Base-by-base conservation (phyloP, 2,329 filamentous ascomycete genomes). In the Xylariaceae sp. region DNA sequence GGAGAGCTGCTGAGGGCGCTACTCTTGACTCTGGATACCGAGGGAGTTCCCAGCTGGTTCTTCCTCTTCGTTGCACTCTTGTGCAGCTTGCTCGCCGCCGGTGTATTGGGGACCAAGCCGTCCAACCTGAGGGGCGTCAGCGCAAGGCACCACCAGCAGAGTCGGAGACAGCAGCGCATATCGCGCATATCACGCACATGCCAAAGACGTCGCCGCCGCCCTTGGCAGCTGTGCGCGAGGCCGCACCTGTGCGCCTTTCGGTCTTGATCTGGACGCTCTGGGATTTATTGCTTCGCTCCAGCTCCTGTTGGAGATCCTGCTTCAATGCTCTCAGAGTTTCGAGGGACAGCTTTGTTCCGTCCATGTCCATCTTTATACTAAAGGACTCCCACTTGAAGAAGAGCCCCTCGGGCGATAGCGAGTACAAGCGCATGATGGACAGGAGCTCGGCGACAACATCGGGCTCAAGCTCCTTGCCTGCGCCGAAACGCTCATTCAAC, bases 351-450 rank as follows among this genome's bases (percentile, higher is more conserved):
- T 71, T 79, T 41, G 80, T 79, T 37, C 87, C 83, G 36, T 93
- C 86, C 30, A 77, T 66, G 16, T 89, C 86, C 80, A 96, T 88
- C 61, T 90, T 94, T 56, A 98, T 82, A 59, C 84, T 89, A 68
- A 95, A 96, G 1, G 88, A 90, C 60, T 98, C 92, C 92, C 92
- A 98, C 70, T 96, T 96, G 76, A 87, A 95, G 61, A 87, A 95
- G 17, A 96, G 70, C 56, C 96, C 92, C 57, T 96, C 80, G 21
- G 80, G 71, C 12, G 79, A 76, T 40, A 96, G 73, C 30, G 77
- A 78, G 61, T 95, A 86, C 39, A 96, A 70, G 35, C 81, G 79
- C 64, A 92, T 74, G 56, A 94, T 93, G 38, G 87, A 93, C 55
- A 83, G 74, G 46, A 98, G 68, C 63, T 95, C 89, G 33, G 72